A percentile compares a stretch with the other conserved stretches of the same genome.
These are phyloP conservation scores for Corylus avellana DNA, from an alignment of 306 rosid genomes.

Conservation along the genomic window DNA sequence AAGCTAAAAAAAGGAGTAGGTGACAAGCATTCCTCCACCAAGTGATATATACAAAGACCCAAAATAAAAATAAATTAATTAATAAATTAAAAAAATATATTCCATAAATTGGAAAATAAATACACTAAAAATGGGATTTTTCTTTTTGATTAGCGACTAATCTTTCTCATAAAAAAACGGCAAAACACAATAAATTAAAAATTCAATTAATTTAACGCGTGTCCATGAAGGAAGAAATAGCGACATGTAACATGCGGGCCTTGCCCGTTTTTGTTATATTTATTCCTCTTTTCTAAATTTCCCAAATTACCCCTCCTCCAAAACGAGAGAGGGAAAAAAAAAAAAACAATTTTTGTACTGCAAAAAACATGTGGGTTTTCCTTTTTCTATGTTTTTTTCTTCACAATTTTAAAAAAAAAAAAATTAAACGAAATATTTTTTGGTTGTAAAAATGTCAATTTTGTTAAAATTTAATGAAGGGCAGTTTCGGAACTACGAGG, in stretches of 20 bases:
- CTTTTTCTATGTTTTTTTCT: not conserved
- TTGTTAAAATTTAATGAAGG: conserved; percentile 27
- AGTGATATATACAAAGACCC: conserved; percentile 45
- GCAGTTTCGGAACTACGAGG: conserved; percentile 25
- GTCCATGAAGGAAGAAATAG: conserved; percentile 47
- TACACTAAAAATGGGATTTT: not conserved
- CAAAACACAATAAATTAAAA: conserved; percentile 32
- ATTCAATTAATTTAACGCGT: conserved; percentile 37
- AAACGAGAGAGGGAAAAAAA: not conserved
- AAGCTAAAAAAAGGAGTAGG: conserved; percentile 63
- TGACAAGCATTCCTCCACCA: conserved; percentile 80
- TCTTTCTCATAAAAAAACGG: conserved; percentile 34
- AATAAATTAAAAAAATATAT: not conserved
- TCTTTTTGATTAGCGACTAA: conserved; percentile 11
- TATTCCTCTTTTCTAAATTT: conserved; percentile 34
- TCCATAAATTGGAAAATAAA: not conserved
- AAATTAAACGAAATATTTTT: not conserved
- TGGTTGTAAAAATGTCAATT: not conserved
- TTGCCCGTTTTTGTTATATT: conserved; percentile 56
- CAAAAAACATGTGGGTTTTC: not conserved
- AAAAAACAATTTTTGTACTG: not conserved
- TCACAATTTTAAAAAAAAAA: not conserved
- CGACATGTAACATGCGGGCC: conserved; percentile 56
- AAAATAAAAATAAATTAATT: not conserved
- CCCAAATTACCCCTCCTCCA: conserved; percentile 38